Evolutionary conservation across 176 grass and related monocot species (phyloP), one percentile per base, ranked within the genome.

Genomic region (Secale cereale): DNA sequence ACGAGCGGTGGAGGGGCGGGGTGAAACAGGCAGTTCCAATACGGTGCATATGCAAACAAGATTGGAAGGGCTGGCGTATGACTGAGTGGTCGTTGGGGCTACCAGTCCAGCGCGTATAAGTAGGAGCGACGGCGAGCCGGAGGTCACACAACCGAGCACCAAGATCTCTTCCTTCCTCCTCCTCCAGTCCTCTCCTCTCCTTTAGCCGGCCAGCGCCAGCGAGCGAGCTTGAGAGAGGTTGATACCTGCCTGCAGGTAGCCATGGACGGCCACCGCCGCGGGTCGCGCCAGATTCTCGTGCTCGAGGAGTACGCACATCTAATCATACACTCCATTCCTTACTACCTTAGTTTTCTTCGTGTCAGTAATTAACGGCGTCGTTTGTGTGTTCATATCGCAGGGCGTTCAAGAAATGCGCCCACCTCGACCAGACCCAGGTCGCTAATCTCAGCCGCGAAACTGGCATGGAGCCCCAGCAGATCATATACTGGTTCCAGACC

Each of bases 401-500:
- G 86, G 86, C 91, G 92, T 99, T 99, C 87, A 94, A 99, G 82
- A 86, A 96, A 74, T 97, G 92, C 56, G 92, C 92, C 20, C 94
- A 99, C 84, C 97, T 94, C 2, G 97, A 99, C 45, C 90, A 94
- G 94, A 99, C 96, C 83, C 97, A 99, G 70, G 88, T 94, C 29
- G 91, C 88, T 79, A 81, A 87, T 33, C 94, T 99, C 5, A 96
- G 92, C 94, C 89, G 94, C 22, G 94, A 99, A 70, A 78, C 94
- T 25, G 85, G 79, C 3, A 83, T 99, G 65, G 90, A 94, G 85
- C 83, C 92, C 7, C 90, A 88, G 33, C 97, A 99, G 91, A 99
- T 99, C 88, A 97, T 94, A 90, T 99, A 94, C 82, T 99, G 97
- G 97, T 99, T 99, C 79, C 94, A 99, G 90, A 99, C 96, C 39